Percentiles rank a stretch among this genome's conserved stretches.
Conservation (phyloP, 2,329 filamentous ascomycete species). For the Cladosporium velox region DNA sequence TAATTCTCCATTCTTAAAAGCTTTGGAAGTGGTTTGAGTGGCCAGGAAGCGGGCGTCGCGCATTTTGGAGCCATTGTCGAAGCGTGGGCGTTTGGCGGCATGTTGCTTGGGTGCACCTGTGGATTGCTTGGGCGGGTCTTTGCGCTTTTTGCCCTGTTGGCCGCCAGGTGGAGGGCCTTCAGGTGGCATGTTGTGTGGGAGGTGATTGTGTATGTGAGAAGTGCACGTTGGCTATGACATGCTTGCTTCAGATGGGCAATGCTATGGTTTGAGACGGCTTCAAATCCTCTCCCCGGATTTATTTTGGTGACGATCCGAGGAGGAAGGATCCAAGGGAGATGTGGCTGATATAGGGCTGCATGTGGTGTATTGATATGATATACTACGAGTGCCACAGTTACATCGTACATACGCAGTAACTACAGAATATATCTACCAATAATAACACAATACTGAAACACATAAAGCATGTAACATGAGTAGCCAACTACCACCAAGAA, state of each 20-base stretch:
- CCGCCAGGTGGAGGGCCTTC: conserved; percentile 3
- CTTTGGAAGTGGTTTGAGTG: conserved; percentile 50
- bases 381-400: too few species aligned
- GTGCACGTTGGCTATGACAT: not conserved
- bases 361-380: not conserved
- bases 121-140: conserved; percentile 28
- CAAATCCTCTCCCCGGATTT: not conserved
- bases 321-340: not conserved
- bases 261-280: not conserved
- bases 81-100: conserved; percentile 13
- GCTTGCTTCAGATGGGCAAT: not conserved
- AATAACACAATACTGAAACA: not conserved
- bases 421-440: not conserved
- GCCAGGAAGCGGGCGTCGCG: conserved; percentile 50
- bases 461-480: not conserved
- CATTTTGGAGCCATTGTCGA: conserved; percentile 30
- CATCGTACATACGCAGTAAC: too few species aligned
- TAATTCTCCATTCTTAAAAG: conserved; percentile 72
- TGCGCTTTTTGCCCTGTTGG: conserved; percentile 30
- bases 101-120: conserved; percentile 8
- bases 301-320: not conserved
- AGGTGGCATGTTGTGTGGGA: conserved; percentile 8
- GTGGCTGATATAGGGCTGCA: not conserved
- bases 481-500: not conserved
- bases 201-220: not conserved